These are phyloP conservation scores for Tylopilus rubrobrunneus DNA, from an alignment of 768 basidiomycete genomes.

Conservation along the genomic window DNA sequence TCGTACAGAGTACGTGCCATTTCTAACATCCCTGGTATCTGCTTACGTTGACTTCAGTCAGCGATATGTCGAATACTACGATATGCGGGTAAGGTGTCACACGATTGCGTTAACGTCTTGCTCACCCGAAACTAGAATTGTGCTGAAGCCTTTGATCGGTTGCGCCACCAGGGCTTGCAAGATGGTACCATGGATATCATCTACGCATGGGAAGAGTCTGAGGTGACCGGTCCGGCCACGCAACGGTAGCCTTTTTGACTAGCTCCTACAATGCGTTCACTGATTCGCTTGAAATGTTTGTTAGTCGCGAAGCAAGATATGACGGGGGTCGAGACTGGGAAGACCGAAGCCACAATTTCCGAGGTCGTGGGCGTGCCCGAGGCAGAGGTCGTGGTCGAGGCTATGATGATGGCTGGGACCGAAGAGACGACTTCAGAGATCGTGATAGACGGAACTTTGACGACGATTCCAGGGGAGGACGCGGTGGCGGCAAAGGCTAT, in stretches of 20 bases:
- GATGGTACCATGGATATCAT: slow-evolving; percentile 88
- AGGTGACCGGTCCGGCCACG: slow-evolving; percentile 45
- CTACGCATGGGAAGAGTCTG: slow-evolving; percentile 78
- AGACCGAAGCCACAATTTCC: slow-evolving; percentile 32
- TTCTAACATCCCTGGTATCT: not conserved
- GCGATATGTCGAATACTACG: slow-evolving; percentile 91
- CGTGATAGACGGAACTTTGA: slow-evolving; percentile 34
- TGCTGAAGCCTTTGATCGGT: slow-evolving; percentile 72
- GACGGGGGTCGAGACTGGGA: slow-evolving; percentile 49
- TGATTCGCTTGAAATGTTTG: slow-evolving; percentile 1
- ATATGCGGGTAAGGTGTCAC: slow-evolving; percentile 61
- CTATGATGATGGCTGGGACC: slow-evolving; percentile 43
- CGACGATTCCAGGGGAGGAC: slow-evolving; percentile 34
- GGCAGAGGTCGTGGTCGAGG: slow-evolving; percentile 40
- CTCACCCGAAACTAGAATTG: slow-evolving; percentile 49
- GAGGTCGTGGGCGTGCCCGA: slow-evolving; percentile 37
- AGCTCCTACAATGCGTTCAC: not conserved
- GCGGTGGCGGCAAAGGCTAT: slow-evolving; percentile 36
- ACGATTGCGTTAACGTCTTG: not conserved
- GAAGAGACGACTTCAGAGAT: slow-evolving; percentile 40
- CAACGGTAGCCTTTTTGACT: slow-evolving; percentile 31
- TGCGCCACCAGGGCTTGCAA: slow-evolving; percentile 74
- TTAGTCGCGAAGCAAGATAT: slow-evolving; percentile 32
- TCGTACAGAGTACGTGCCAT: slow-evolving; percentile 50
- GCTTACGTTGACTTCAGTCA: slow-evolving; percentile 48